Base-by-base conservation (phyloP, 345 rosid species). In the Moricandia arvensis region DNA sequence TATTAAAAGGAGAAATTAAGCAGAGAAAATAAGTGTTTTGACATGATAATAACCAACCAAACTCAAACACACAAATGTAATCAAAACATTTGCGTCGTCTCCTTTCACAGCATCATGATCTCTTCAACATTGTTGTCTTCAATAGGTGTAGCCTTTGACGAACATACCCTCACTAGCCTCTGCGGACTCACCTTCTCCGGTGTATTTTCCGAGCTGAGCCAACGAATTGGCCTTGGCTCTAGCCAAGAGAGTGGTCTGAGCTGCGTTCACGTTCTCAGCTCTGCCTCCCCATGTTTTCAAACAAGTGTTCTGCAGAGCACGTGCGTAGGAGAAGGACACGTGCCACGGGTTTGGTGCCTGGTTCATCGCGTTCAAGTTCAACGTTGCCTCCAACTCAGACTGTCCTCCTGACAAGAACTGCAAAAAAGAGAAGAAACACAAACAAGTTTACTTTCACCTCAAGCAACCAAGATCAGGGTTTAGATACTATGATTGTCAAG, bases 391-490 rank as follows among this genome's bases (percentile, higher is more conserved):
- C 62, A 91, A 90, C 83, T 94, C 98, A 10, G 98, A 94, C 86
- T 94, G 98, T 59, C 98, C 98, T 34, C 98, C 98, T 11, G 98
- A 94, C 89, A 94, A 83, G 82, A 94, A 94, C 98, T 94, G 96
- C 79, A 78, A 9, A 63, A 7, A 13, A 63, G 6, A 41, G 0
- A 67, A 1, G 61, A 12, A 24, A 34, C 5, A 63, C 10, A 59
- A 43, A 33, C 8, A 51, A 9, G 8, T 6, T 66, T 17, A 78
- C 77, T 59, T 60, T 8, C 5, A 17, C 8, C 43, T 18, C 58
- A 60, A 59, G 73, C 18, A 53, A 72, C 69, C 63, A 63, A n/a
- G 26, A 26, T 66, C 37, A 45, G 31, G 61, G 29, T 2, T 76
- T 63, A 8, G 15, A 66, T 21, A 21, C 24, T 21, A 21, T 21